phyloP scores from a whole-genome alignment of 2,329 filamentous ascomycete species.

The Plenodomus biglobosus region DNA sequence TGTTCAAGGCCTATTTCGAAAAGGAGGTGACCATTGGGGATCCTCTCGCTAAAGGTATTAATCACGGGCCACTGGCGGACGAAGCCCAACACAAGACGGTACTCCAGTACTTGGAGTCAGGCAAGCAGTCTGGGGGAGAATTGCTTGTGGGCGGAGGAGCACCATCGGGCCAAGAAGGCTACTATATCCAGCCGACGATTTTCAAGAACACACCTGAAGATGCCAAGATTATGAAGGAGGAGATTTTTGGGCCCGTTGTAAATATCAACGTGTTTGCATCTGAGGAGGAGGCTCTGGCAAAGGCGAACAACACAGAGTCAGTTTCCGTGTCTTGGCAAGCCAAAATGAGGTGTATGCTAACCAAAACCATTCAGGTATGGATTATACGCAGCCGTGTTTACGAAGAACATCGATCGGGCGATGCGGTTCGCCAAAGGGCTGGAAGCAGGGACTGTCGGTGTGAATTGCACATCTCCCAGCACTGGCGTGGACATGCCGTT shows the following conservation, averaged over 20 bases:
- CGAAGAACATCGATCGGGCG: slow-evolving; percentile 48
- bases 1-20: slow-evolving; percentile 42
- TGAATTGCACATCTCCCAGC: slow-evolving; percentile 46
- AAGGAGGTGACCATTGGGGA: slow-evolving; percentile 48
- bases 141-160: slow-evolving; percentile 36
- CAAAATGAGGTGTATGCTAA: slow-evolving; percentile 5
- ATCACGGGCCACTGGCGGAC: slow-evolving; percentile 59
- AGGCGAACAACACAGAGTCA: slow-evolving; percentile 76
- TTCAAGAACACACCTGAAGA: slow-evolving; percentile 75
- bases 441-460: slow-evolving; percentile 45
- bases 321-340: slow-evolving; percentile 1
- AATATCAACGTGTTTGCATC: slow-evolving; percentile 76
- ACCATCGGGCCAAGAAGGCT: slow-evolving; percentile 35
- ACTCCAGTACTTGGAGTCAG: slow-evolving; percentile 53
- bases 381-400: slow-evolving; percentile 83
- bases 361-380: slow-evolving; percentile 58
- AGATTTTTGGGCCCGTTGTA: slow-evolving; percentile 82
- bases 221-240: slow-evolving; percentile 80
- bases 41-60: slow-evolving; percentile 71
- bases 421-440: slow-evolving; percentile 46
- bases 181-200: slow-evolving; percentile 70
- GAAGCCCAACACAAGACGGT: slow-evolving; percentile 55
- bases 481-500: slow-evolving; percentile 43
- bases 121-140: slow-evolving; percentile 65
- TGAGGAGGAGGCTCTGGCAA: slow-evolving; percentile 73